phyloP scores from a whole-genome alignment of 345 rosid genomes.

The Eucalyptus globulus region DNA sequence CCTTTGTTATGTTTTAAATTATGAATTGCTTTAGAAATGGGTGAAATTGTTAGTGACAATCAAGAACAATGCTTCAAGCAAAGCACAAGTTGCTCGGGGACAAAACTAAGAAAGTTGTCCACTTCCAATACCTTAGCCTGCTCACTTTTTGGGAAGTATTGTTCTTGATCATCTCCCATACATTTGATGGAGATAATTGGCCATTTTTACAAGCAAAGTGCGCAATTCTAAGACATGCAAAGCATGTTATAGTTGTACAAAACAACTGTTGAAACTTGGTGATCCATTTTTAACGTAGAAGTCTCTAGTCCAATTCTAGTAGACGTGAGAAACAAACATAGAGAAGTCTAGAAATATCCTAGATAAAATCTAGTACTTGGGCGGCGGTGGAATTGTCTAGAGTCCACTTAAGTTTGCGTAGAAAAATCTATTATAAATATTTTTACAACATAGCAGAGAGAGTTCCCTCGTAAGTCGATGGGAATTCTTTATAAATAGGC shows the following conservation, averaged over 20 bases:
- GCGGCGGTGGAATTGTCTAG: background rate
- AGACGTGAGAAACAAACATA: background rate
- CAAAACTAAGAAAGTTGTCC: background rate
- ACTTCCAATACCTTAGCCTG: background rate
- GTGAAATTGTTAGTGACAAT: background rate
- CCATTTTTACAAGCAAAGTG: background rate
- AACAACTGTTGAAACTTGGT: background rate
- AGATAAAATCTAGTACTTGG: background rate
- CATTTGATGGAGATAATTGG: background rate
- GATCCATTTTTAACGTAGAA: background rate
- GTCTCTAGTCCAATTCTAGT: background rate
- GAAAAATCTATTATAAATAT: background rate
- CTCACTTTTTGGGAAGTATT: background rate
- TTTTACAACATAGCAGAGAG: background rate
- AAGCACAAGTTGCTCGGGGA: background rate
- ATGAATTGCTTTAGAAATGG: background rate
- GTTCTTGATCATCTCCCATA: background rate
- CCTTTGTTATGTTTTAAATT: background rate
- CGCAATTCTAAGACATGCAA: background rate
- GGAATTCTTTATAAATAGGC: background rate
- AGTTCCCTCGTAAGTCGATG: background rate
- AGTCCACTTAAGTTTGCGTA: background rate
- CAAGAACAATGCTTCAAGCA: background rate
- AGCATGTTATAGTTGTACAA: background rate
- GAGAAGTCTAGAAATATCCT: background rate